Base-by-base conservation (phyloP, 371 early-diverging fungal species). In the Conidiobolus incongruus region DNA sequence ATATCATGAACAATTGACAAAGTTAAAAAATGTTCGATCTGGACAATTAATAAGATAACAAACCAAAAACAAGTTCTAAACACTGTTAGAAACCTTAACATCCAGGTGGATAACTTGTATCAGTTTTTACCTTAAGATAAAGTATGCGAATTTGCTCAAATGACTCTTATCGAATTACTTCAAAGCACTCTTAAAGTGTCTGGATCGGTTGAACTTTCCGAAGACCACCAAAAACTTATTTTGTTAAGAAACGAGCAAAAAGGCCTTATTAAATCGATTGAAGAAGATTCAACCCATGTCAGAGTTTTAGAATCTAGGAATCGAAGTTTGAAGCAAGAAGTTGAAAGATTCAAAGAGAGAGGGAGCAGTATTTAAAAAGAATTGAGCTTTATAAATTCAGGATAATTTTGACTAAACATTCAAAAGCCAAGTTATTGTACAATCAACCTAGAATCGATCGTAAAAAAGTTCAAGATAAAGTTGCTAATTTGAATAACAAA, bases 41-140 rank as follows among this genome's bases (percentile, higher is more conserved):
- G 89, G 87, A 69, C 68, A 40, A 38, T 93, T 34, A 79, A 94
- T 66, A 63, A 31, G n/a, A 13, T 17, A 17, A 52, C 67, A 4
- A 65, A 73, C 0, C 70, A 72, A 28, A 65, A 59, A 35, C 77
- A 76, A 13, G 72, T 93, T 2, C 50, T 68, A 39, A 56, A 56
- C 8, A 56, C 61, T 10, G 65, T 86, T 10, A 48, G 53, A 16
- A 44, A 50, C 4, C 57, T 91, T 41, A 68, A 78, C 42, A 81
- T 95, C 37, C 94, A 95, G 51, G 86, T 93, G n/a, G 86, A 90
- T 55, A 95, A 91, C 50, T 61, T 95, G 33, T 95, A 8, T 4
- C 32, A 11, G 7, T 37, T 15, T 22, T 16, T 19, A 13, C 17
- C 10, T 8, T 35, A 15, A 35, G 29, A 7, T 35, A 30, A 16